These are phyloP conservation scores for Mycothermus thermophilus DNA, from an alignment of 495 filamentous ascomycete genomes.

Conservation along the genomic window DNA sequence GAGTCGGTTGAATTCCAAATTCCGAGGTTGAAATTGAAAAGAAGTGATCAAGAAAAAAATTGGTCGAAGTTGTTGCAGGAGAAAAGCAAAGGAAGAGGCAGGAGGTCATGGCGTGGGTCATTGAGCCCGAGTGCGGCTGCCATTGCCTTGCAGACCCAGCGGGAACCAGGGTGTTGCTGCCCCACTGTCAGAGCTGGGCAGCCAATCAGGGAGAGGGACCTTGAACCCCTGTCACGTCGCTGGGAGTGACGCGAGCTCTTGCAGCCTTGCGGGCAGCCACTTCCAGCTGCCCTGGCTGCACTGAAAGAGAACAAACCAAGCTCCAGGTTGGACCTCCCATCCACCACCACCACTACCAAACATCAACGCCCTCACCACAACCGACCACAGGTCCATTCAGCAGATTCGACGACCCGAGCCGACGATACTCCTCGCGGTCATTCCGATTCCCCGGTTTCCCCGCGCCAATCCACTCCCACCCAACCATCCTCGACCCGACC, in stretches of 20 bases:
- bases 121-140: no score
- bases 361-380: neutral
- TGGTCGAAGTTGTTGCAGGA: no score
- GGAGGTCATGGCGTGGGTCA: no score
- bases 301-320: constrained; percentile 5
- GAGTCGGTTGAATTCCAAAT: no score
- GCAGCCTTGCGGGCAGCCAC: constrained; percentile 15
- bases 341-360: neutral
- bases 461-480: neutral
- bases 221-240: neutral
- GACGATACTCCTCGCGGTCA: no score
- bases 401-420: no score
- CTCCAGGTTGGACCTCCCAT: constrained; percentile 5
- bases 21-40: no score
- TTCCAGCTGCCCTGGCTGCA: constrained; percentile 1
- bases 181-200: neutral
- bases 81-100: no score
- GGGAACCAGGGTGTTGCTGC: neutral
- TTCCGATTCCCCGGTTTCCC: no score
- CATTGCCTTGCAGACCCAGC: no score
- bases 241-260: constrained; percentile 15
- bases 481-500: constrained; percentile 1
- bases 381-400: no score
- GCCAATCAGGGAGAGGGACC: neutral
- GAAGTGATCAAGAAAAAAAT: no score